Evolutionary conservation across 2,329 filamentous ascomycete species (phyloP).

Genomic region (Thermomyces lanuginosus): DNA sequence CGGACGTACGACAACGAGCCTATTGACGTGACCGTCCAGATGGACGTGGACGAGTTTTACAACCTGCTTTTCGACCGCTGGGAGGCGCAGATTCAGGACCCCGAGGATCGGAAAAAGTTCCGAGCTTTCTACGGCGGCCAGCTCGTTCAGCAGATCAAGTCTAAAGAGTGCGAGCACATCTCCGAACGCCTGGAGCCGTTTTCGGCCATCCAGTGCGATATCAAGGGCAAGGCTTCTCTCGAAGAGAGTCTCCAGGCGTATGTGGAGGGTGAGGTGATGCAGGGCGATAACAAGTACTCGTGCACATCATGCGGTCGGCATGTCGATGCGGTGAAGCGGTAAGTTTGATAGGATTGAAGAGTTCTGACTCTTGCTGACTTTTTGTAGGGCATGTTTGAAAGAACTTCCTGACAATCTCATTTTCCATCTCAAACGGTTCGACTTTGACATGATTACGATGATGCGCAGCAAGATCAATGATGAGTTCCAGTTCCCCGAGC

Average conservation of each 20-base stretch:
- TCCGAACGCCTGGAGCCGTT: constrained; percentile 83
- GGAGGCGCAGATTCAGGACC: constrained; percentile 59
- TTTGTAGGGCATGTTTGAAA: constrained; percentile 62
- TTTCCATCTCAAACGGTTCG: constrained; percentile 63
- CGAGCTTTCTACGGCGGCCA: constrained; percentile 80
- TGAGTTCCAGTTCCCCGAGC: constrained; percentile 69
- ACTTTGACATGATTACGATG: constrained; percentile 44
- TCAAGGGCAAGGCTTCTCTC: constrained; percentile 74
- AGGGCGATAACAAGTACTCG: constrained; percentile 96
- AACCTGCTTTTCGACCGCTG: constrained; percentile 83
- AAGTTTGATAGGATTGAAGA: constrained; percentile 9
- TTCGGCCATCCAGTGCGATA: constrained; percentile 87
- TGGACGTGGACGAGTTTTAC: constrained; percentile 98
- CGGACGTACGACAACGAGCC: constrained; percentile 64
- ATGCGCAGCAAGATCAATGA: constrained; percentile 90
- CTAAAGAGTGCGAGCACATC: constrained; percentile 83
- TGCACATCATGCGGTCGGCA: constrained; percentile 78
- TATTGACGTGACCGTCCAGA: constrained; percentile 79
- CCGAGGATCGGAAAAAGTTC: constrained; percentile 54
- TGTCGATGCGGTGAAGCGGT: constrained; percentile 85
- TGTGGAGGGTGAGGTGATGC: constrained; percentile 89
- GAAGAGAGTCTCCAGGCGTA: constrained; percentile 87
- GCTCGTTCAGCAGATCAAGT: constrained; percentile 86
- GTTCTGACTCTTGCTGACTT: constrained; percentile 8
- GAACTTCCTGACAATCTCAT: constrained; percentile 88